Evolutionary conservation across 208 protist genomes (phyloP).

Genomic region (Crithidia sp.): DNA sequence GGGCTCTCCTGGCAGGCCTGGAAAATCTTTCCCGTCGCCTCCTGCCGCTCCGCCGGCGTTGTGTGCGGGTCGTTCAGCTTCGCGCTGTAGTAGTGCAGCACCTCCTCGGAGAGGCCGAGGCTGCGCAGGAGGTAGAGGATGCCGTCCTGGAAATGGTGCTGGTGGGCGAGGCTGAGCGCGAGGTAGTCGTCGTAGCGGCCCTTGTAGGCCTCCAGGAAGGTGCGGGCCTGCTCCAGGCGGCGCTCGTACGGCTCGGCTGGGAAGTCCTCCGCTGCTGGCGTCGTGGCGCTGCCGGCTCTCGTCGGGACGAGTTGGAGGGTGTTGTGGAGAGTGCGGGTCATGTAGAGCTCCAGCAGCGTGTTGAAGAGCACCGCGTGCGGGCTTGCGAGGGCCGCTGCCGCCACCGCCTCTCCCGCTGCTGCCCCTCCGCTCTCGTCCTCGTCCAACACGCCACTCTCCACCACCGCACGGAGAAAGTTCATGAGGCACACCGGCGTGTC

Average conservation of each 20-base stretch:
- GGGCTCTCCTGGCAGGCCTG: constrained; percentile 51
- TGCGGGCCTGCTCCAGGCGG: constrained; percentile 61
- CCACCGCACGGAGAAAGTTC: constrained; percentile 92
- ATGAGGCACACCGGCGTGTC: constrained; percentile 88
- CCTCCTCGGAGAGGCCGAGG: constrained; percentile 77
- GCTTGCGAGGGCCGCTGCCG: constrained; percentile 16
- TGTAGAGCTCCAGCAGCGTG: constrained; percentile 97
- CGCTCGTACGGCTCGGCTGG: constrained; percentile 50
- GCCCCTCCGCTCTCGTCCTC: constrained; percentile 25
- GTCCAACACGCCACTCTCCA: constrained; percentile 60
- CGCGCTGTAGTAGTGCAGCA: constrained; percentile 92
- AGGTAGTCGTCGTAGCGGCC: constrained; percentile 92
- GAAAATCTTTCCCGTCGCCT: constrained; percentile 55
- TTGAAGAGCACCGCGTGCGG: constrained; percentile 70
- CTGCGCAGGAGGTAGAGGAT: constrained; percentile 90
- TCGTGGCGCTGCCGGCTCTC: background rate
- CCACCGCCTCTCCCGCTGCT: background rate
- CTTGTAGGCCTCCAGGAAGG: constrained; percentile 56
- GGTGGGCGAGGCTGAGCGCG: constrained; percentile 88
- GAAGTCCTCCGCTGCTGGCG: constrained; percentile 25
- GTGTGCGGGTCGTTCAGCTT: constrained; percentile 55
- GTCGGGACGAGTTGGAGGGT: constrained; percentile 17
- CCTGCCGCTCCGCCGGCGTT: constrained; percentile 25
- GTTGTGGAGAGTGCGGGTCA: constrained; percentile 55
- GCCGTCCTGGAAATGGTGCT: constrained; percentile 89